Conservation (phyloP, 164 flowering plant genomes). For the Tinospora cordifolia region DNA sequence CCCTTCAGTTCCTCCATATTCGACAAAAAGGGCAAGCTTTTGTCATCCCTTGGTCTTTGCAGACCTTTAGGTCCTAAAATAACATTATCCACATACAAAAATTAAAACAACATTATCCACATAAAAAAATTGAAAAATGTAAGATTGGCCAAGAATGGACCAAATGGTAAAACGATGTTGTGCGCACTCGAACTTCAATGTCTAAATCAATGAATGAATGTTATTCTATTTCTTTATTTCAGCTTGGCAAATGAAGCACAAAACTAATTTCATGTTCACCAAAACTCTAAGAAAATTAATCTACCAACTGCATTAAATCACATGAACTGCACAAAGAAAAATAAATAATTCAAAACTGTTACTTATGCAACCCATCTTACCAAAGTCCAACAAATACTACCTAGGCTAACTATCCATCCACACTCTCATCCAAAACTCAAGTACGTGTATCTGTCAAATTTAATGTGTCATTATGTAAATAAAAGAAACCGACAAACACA, state of each 20-base stretch:
- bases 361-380: neutral
- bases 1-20: neutral
- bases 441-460: no score
- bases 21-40: neutral
- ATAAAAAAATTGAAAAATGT: neutral
- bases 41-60: neutral
- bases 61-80: neutral
- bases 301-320: neutral
- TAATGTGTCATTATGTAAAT: no score
- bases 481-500: no score
- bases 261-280: no score
- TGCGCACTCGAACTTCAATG: neutral
- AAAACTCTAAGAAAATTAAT: neutral
- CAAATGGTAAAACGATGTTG: neutral
- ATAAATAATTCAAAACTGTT: neutral
- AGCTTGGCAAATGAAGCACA: no score
- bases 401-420: no score
- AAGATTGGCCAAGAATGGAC: neutral
- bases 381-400: neutral
- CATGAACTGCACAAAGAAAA: neutral
- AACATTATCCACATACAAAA: slow-evolving; percentile 3
- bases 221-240: no score
- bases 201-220: neutral
- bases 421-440: no score
- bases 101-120: slow-evolving; percentile 3